phyloP scores from a whole-genome alignment of 306 rosid species.

The Psophocarpus tetragonolobus region DNA sequence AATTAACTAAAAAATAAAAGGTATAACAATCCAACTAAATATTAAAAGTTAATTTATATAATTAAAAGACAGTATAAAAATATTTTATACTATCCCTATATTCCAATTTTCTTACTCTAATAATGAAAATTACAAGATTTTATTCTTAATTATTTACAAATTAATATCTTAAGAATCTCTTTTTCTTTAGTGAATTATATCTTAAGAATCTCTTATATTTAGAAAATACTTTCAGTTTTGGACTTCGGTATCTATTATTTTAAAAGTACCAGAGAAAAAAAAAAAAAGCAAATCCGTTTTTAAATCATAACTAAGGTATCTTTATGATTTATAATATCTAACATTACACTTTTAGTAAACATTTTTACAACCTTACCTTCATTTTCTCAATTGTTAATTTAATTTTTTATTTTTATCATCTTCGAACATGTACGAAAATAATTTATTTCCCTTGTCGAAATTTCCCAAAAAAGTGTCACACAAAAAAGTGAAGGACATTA shows the following conservation, averaged over 20 bases:
- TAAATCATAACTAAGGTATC: background rate
- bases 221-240: background rate
- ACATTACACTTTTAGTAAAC: background rate
- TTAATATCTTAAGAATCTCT: background rate
- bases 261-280: background rate
- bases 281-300: background rate
- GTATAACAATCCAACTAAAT: too few species aligned
- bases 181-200: too few species aligned
- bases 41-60: too few species aligned
- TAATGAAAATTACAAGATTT: background rate
- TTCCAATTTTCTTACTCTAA: background rate
- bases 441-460: background rate
- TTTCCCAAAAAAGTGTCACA: background rate
- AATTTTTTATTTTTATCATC: background rate
- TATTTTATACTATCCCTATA: background rate
- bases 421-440: background rate
- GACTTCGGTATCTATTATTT: background rate
- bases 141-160: background rate
- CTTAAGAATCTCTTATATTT: background rate
- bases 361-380: background rate
- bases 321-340: background rate
- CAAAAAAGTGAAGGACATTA: background rate
- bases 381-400: background rate
- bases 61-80: background rate
- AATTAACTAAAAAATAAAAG: too few species aligned